A percentile compares a stretch with the other conserved stretches of the same genome.
phyloP scores from a whole-genome alignment of 345 rosid species.

The Sonneratia caseolaris region DNA sequence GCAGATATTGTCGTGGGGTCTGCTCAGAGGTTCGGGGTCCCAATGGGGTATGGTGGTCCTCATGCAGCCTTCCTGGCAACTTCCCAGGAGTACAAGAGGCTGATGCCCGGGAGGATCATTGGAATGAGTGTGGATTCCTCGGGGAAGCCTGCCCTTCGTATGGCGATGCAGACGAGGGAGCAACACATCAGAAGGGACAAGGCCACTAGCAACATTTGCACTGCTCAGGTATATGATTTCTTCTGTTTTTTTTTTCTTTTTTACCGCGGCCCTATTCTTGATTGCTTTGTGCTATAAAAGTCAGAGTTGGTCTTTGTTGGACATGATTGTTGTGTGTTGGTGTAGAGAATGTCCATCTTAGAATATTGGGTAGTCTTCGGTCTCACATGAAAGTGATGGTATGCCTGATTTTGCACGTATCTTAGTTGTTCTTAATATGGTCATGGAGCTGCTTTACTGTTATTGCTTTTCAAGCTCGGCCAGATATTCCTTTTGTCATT shows the following conservation, averaged over 20 bases:
- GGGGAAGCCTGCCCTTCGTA: slow-evolving; percentile 86
- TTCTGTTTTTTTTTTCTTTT: slow-evolving; percentile 6
- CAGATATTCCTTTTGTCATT: background rate
- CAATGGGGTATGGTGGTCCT: slow-evolving; percentile 98
- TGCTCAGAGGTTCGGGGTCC: slow-evolving; percentile 94
- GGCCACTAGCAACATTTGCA: slow-evolving; percentile 99
- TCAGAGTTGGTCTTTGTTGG: background rate
- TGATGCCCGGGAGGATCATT: slow-evolving; percentile 98
- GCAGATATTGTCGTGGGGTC: slow-evolving; percentile 97
- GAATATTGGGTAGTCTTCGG: background rate
- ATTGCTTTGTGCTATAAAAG: background rate
- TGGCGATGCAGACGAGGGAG: slow-evolving; percentile 99
- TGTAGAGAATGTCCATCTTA: background rate
- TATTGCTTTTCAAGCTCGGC: background rate
- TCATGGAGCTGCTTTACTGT: background rate
- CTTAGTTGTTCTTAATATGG: background rate
- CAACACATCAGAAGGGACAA: slow-evolving; percentile 98
- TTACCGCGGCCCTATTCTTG: background rate
- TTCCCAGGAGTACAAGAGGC: slow-evolving; percentile 92
- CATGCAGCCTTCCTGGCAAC: slow-evolving; percentile 98
- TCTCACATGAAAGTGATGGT: background rate
- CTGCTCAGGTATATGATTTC: slow-evolving; percentile 74
- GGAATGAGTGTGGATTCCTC: slow-evolving; percentile 92
- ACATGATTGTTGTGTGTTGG: background rate
- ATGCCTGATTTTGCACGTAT: background rate